Evolutionary conservation across 257 asterid species (phyloP).

Genomic region (Buddleja alternifolia): DNA sequence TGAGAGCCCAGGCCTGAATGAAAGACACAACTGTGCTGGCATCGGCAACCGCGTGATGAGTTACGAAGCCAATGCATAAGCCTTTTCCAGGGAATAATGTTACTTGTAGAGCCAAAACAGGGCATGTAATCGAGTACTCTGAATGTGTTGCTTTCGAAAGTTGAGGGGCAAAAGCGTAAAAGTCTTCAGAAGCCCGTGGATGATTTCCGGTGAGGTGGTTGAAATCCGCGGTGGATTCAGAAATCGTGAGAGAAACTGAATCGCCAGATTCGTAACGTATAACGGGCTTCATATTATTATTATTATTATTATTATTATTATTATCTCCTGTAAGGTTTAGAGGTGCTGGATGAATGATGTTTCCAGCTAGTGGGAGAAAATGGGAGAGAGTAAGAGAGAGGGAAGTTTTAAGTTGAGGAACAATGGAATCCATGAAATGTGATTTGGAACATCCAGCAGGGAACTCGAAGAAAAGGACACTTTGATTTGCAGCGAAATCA

Average conservation of each 20-base stretch:
- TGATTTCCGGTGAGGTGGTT: constrained; percentile 18
- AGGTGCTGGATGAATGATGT: constrained; percentile 33
- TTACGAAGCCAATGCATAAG: constrained; percentile 21
- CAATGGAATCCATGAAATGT: constrained; percentile 23
- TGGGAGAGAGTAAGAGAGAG: constrained; percentile 26
- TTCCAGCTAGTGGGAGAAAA: constrained; percentile 39
- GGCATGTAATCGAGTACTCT: not conserved
- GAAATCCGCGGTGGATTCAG: constrained; percentile 34
- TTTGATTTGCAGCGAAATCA: not conserved
- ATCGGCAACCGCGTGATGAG: constrained; percentile 33
- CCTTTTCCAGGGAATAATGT: constrained; percentile 31
- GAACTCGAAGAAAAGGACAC: constrained; percentile 32
- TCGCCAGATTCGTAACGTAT: not conserved
- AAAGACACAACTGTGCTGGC: not conserved
- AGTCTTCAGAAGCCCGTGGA: constrained; percentile 23
- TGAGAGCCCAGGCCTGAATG: constrained; percentile 13
- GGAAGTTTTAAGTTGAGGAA: constrained; percentile 29
- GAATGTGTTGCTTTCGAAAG: not conserved
- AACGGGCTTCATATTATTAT: not conserved
- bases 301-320: not conserved
- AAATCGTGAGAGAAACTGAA: constrained; percentile 16
- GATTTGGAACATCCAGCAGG: constrained; percentile 15
- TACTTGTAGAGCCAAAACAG: constrained; percentile 29
- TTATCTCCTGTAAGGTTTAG: no score
- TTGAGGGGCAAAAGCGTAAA: constrained; percentile 19